These are phyloP conservation scores for Mycosphaerella sp. DNA, from an alignment of 2,329 filamentous ascomycete species.

Conservation along the genomic window DNA sequence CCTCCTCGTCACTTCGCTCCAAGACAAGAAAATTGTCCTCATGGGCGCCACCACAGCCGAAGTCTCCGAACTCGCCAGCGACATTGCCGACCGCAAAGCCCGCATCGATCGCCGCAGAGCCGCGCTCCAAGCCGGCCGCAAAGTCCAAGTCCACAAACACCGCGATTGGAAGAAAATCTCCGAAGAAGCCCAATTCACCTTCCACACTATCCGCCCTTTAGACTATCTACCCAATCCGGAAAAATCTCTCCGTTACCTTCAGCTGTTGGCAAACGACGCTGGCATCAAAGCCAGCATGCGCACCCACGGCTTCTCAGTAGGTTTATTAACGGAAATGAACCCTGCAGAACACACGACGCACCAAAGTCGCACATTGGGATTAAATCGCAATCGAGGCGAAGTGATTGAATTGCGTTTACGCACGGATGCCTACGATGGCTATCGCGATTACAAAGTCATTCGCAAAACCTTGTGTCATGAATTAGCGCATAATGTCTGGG, in stretches of 20 bases:
- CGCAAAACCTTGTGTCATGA: conserved; percentile 92
- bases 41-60: conserved; percentile 59
- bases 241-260: conserved; percentile 63
- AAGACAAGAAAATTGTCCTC: conserved; percentile 56
- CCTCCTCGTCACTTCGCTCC: conserved; percentile 45
- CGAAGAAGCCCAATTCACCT: conserved; percentile 69
- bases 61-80: conserved; percentile 49
- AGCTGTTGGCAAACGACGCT: conserved; percentile 70
- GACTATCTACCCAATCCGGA: conserved; percentile 69
- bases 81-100: conserved; percentile 45
- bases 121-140: conserved; percentile 37
- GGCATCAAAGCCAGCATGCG: conserved; percentile 81
- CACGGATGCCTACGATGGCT: conserved; percentile 93
- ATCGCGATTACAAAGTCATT: conserved; percentile 86
- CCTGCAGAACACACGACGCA: conserved; percentile 75
- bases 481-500: conserved; percentile 82
- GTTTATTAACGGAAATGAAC: conserved; percentile 91
- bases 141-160: conserved; percentile 31
- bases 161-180: conserved; percentile 43
- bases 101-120: conserved; percentile 39
- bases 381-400: conserved; percentile 83
- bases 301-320: conserved; percentile 76
- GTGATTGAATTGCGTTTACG: conserved; percentile 83
- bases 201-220: conserved; percentile 69
- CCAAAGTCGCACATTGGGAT: conserved; percentile 72